These are phyloP conservation scores for Tephrocybe sp. DNA, from an alignment of 768 basidiomycete species.

Conservation along the genomic window DNA sequence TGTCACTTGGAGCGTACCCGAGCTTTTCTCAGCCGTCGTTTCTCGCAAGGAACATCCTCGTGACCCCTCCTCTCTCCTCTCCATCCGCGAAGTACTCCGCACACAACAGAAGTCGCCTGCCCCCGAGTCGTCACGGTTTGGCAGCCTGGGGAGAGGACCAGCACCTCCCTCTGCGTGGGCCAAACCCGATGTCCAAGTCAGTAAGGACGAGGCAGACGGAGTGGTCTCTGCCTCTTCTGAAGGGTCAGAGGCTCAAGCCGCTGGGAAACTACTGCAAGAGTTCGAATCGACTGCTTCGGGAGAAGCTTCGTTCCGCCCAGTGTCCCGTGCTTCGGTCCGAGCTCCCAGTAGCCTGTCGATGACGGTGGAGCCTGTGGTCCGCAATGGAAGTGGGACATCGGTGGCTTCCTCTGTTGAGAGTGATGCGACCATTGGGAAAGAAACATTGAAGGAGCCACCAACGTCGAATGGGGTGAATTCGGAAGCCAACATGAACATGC, in stretches of 20 bases:
- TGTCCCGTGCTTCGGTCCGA: background rate
- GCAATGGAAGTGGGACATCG: slow-evolving; percentile 35
- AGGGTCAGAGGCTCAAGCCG: slow-evolving; percentile 34
- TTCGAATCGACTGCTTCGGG: slow-evolving; percentile 31
- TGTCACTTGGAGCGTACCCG: slow-evolving; percentile 59
- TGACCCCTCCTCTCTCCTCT: slow-evolving; percentile 56
- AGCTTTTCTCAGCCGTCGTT: slow-evolving; percentile 59
- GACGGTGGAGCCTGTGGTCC: background rate
- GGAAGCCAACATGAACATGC: background rate
- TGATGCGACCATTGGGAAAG: slow-evolving; percentile 36
- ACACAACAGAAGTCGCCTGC: slow-evolving; percentile 51
- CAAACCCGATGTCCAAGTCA: slow-evolving; percentile 59
- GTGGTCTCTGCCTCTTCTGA: slow-evolving; percentile 38
- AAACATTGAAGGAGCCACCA: background rate
- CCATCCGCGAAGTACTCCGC: slow-evolving; percentile 62
- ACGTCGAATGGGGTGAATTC: too few relatives aligned
- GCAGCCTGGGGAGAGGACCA: slow-evolving; percentile 10
- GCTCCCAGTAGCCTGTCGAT: background rate
- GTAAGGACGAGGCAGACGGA: slow-evolving; percentile 49
- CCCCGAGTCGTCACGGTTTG: slow-evolving; percentile 13
- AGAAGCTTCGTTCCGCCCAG: slow-evolving; percentile 21
- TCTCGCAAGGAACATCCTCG: slow-evolving; percentile 63
- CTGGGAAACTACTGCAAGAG: slow-evolving; percentile 47
- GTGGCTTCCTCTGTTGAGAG: slow-evolving; percentile 41
- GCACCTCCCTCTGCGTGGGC: slow-evolving; percentile 48